Evolutionary conservation across 176 grass and related monocot species (phyloP).

Genomic region (Paspalum vaginatum): DNA sequence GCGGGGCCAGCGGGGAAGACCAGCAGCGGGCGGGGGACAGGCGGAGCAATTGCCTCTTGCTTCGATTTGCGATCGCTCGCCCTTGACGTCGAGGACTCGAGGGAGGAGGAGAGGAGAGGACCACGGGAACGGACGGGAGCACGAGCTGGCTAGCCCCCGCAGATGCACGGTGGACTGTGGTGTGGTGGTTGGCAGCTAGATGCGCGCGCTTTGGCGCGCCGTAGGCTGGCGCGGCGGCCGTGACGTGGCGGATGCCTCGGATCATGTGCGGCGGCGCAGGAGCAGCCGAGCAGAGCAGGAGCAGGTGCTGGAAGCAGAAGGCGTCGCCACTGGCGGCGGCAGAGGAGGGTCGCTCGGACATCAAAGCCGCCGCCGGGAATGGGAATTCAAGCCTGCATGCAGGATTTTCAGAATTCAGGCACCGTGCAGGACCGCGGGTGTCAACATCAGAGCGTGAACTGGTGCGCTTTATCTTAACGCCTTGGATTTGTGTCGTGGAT

Average conservation of each 20-base stretch:
- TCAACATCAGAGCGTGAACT: not conserved
- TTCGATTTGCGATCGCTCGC: not conserved
- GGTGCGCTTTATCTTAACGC: not conserved
- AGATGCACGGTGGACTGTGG: not conserved
- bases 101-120: not conserved
- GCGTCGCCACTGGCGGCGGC: not conserved
- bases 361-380: not conserved
- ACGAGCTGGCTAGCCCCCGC: no score
- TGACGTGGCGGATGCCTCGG: conserved; percentile 36
- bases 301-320: not conserved
- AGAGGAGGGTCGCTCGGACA: not conserved
- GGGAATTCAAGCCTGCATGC: no score
- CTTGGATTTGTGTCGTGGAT: not conserved
- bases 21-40: conserved; percentile 8
- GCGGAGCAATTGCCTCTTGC: conserved; percentile 15
- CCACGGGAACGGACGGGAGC: not conserved
- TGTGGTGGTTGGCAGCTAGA: conserved; percentile 42
- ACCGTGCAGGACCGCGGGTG: not conserved
- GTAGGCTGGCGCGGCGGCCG: not conserved
- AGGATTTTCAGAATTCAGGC: not conserved
- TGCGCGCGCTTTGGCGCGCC: not conserved
- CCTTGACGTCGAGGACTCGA: not conserved
- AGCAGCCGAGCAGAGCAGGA: no score
- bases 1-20: not conserved
- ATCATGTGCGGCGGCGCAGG: conserved; percentile 35